Evolutionary conservation across 305 asterid genomes (phyloP).

Genomic region (Fraxinus velutina): DNA sequence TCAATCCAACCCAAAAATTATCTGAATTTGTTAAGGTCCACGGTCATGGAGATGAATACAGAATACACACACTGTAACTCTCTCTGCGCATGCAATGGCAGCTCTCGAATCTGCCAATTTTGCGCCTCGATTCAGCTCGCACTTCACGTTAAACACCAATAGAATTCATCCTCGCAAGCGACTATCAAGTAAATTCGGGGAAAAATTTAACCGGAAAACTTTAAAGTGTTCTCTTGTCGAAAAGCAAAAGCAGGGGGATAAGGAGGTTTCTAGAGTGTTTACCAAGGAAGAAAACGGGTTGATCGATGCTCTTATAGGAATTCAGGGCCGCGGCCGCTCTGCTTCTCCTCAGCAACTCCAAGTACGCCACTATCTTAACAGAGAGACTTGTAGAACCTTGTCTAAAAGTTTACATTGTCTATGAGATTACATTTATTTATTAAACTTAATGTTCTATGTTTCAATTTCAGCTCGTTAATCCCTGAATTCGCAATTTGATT

Average conservation of each 20-base stretch:
- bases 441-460: neutral
- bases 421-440: neutral
- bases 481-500: neutral
- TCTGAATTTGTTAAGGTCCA: neutral
- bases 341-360: slow-evolving; percentile 67
- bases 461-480: neutral
- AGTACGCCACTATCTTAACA: slow-evolving; percentile 24
- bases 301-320: slow-evolving; percentile 73
- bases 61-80: neutral
- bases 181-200: neutral
- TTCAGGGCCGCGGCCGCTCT: slow-evolving; percentile 87
- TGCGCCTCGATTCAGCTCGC: neutral
- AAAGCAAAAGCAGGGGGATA: slow-evolving; percentile 33
- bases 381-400: neutral
- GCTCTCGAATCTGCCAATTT: neutral
- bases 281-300: slow-evolving; percentile 53
- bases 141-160: neutral
- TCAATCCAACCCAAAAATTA: neutral
- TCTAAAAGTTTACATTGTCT: neutral
- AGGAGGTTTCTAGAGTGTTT: slow-evolving; percentile 38
- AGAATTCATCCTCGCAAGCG: neutral
- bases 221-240: slow-evolving; percentile 37
- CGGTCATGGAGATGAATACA: neutral
- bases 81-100: neutral
- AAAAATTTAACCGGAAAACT: slow-evolving; percentile 21